Conservation (phyloP, 2,329 filamentous ascomycete genomes). For the Hypoxylon sp. region DNA sequence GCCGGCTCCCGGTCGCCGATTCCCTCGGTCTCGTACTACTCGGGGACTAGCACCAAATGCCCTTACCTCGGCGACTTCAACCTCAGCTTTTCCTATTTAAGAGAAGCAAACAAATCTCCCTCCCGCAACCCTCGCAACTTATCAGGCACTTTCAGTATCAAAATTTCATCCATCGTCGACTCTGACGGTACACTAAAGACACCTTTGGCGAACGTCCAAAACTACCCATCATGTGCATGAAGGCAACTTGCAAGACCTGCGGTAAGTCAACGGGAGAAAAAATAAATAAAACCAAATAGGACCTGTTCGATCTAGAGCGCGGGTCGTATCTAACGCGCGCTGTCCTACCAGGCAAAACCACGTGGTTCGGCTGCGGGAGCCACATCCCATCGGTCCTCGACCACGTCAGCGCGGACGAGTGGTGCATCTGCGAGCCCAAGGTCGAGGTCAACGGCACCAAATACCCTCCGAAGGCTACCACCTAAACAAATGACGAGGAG, state of each 20-base stretch:
- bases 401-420: constrained; percentile 65
- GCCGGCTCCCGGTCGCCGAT: constrained; percentile 26
- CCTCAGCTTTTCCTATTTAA: constrained; percentile 8
- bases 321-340: constrained; percentile 4
- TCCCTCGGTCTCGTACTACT: constrained; percentile 11
- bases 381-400: constrained; percentile 74
- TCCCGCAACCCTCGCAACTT: not conserved
- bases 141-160: not conserved
- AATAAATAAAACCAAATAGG: not conserved
- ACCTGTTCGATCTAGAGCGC: not conserved
- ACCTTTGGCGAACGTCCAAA: constrained; percentile 1
- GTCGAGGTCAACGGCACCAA: constrained; percentile 69
- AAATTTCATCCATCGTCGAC: not conserved
- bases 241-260: constrained; percentile 71
- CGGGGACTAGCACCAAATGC: constrained; percentile 6
- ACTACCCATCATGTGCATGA: constrained; percentile 69
- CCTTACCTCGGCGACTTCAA: constrained; percentile 21
- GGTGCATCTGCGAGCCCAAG: constrained; percentile 74
- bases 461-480: constrained; percentile 72
- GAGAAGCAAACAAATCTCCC: not conserved
- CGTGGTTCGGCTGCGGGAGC: constrained; percentile 74
- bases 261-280: constrained; percentile 65
- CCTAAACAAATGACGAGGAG: not conserved
- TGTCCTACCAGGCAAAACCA: constrained; percentile 62
- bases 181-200: not conserved